phyloP scores from a whole-genome alignment of 75 land plant species.

The Isoetes taiwanensis region DNA sequence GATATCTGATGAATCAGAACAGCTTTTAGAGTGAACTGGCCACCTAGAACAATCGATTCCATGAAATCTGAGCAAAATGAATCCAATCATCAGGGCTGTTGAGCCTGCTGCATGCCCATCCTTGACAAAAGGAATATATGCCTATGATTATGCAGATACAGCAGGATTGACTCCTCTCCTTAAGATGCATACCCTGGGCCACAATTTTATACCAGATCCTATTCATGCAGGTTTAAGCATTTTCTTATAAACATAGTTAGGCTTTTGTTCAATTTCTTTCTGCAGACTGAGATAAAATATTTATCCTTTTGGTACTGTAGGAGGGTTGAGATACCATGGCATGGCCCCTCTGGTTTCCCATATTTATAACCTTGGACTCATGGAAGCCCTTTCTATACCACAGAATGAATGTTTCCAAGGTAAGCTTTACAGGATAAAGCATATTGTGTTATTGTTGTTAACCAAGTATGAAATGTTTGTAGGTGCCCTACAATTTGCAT shows the following conservation, averaged over 20 bases:
- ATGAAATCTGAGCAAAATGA: too few species aligned
- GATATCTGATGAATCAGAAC: too few species aligned
- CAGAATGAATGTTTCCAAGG: constrained; percentile 91
- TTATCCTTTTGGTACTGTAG: too few species aligned
- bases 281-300: too few species aligned
- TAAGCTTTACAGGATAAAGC: not conserved
- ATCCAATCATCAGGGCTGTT: constrained; percentile 68
- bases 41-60: too few species aligned
- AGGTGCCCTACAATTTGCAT: constrained; percentile 77
- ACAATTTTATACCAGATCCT: constrained; percentile 91
- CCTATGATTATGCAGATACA: constrained; percentile 83
- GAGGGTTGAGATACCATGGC: constrained; percentile 88
- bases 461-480: not conserved
- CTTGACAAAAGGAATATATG: constrained; percentile 71
- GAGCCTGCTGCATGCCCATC: constrained; percentile 94
- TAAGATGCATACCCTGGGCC: constrained; percentile 97
- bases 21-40: too few species aligned
- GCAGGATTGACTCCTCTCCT: constrained; percentile 83
- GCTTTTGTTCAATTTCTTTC: too few species aligned
- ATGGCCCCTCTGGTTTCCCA: constrained; percentile 94
- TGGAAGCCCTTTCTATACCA: constrained; percentile 77
- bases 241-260: too few species aligned
- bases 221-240: constrained; percentile 99
- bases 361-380: constrained; percentile 62
- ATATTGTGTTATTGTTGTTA: not conserved